These are phyloP conservation scores for Parasitella parasitica DNA, from an alignment of 371 early-diverging fungal species.

Conservation along the genomic window DNA sequence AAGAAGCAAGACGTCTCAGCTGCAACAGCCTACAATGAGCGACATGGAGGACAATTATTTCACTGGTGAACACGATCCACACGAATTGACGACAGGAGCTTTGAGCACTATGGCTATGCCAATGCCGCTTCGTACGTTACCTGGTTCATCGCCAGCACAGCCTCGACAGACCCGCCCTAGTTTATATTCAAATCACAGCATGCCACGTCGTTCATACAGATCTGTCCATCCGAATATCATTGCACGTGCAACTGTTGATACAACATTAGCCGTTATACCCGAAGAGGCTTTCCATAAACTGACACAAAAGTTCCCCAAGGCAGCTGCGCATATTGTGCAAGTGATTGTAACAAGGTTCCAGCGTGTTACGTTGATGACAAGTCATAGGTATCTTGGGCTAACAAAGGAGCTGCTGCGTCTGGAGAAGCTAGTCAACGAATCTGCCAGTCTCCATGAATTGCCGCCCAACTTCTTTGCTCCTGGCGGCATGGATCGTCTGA, in stretches of 20 bases:
- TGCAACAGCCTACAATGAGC: neutral
- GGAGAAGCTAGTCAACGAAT: conserved; percentile 76
- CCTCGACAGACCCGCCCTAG: neutral
- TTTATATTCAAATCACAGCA: neutral
- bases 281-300: conserved; percentile 89
- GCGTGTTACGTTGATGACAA: conserved; percentile 90
- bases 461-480: conserved; percentile 66
- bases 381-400: conserved; percentile 89
- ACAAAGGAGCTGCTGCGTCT: conserved; percentile 85
- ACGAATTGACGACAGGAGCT: neutral
- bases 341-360: conserved; percentile 95
- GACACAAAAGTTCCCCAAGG: conserved; percentile 87
- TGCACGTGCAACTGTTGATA: conserved; percentile 84
- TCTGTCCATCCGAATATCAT: conserved; percentile 74
- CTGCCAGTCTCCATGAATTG: conserved; percentile 55
- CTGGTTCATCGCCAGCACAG: neutral
- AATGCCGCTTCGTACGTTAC: conserved; percentile 8
- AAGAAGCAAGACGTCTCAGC: conserved; percentile 1
- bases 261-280: conserved; percentile 94
- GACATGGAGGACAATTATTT: conserved; percentile 1
- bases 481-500: conserved; percentile 68
- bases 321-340: conserved; percentile 94
- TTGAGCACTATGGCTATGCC: conserved; percentile 5
- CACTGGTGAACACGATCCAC: conserved; percentile 1
- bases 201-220: conserved; percentile 18